A percentile compares a stretch with the other conserved stretches of the same genome.
phyloP scores from a whole-genome alignment of 2,329 filamentous ascomycete genomes.

The Trichophyton rubrum region DNA sequence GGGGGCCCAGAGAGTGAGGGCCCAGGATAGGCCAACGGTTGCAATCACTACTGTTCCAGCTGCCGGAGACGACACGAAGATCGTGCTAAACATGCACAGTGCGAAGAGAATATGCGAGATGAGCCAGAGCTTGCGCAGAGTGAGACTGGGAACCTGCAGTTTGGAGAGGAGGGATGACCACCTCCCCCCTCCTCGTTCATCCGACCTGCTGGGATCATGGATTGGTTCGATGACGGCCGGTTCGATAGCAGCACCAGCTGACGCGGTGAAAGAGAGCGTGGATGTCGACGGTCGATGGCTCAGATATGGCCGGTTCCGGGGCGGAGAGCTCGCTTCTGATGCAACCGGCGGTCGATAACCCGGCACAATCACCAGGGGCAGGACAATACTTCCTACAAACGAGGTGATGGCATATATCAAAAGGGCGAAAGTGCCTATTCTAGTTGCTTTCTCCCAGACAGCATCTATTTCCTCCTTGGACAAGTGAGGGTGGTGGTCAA shows the following conservation, averaged over 20 bases:
- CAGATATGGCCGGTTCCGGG: slow-evolving; percentile 14
- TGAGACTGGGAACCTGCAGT: slow-evolving; percentile 68
- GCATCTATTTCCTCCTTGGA: slow-evolving; percentile 60
- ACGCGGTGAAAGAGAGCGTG: slow-evolving; percentile 21
- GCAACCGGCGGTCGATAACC: slow-evolving; percentile 44
- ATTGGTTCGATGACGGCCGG: background rate
- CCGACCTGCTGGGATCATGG: slow-evolving; percentile 9
- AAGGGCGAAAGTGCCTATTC: slow-evolving; percentile 77
- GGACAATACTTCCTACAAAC: slow-evolving; percentile 64
- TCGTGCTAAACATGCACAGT: slow-evolving; percentile 66
- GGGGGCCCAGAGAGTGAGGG: slow-evolving; percentile 83
- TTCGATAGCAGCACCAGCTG: slow-evolving; percentile 22
- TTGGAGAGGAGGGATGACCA: slow-evolving; percentile 39
- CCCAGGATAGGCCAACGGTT: slow-evolving; percentile 81
- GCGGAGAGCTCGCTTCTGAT: slow-evolving; percentile 9
- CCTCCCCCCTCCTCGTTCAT: slow-evolving; percentile 12
- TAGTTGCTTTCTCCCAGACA: slow-evolving; percentile 73
- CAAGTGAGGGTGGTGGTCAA: slow-evolving; percentile 66
- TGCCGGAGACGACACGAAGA: slow-evolving; percentile 59
- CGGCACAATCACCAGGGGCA: slow-evolving; percentile 75
- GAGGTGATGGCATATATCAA: slow-evolving; percentile 80
- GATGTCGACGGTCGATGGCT: slow-evolving; percentile 23
- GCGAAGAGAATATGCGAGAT: slow-evolving; percentile 74
- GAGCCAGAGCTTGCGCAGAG: slow-evolving; percentile 79
- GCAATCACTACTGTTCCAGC: slow-evolving; percentile 67